Evolutionary conservation across 805 yeast genomes (phyloP).

Genomic region (Clavispora asparagi): DNA sequence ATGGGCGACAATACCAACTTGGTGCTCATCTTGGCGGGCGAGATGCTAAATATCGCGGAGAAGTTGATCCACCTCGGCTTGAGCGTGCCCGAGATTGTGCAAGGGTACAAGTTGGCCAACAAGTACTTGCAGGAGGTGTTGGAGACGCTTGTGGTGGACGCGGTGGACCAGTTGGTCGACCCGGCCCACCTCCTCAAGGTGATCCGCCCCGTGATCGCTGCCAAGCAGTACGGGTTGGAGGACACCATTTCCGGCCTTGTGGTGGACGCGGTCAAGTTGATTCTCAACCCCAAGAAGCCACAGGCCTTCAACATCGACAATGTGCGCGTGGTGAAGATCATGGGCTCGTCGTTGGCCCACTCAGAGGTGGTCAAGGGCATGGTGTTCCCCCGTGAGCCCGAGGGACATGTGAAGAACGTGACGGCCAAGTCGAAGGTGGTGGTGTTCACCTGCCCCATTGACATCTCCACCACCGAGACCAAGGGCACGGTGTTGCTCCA

Average conservation of each 20-base stretch:
- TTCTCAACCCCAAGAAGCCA: slow-evolving; percentile 63
- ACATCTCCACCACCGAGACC: slow-evolving; percentile 94
- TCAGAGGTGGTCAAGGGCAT: slow-evolving; percentile 89
- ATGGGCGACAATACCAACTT: slow-evolving; percentile 96
- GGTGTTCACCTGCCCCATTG: slow-evolving; percentile 89
- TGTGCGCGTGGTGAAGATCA: slow-evolving; percentile 90
- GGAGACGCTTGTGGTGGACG: slow-evolving; percentile 58
- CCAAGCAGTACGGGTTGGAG: slow-evolving; percentile 91
- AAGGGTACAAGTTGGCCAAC: slow-evolving; percentile 88
- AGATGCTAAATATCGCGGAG: slow-evolving; percentile 80
- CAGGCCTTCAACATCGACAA: slow-evolving; percentile 82
- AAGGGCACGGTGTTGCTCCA: slow-evolving; percentile 95
- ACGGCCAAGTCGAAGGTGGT: slow-evolving; percentile 71
- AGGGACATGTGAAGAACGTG: slow-evolving; percentile 73
- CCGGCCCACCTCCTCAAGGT: slow-evolving; percentile 60
- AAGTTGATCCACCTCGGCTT: slow-evolving; percentile 79
- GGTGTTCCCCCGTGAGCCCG: slow-evolving; percentile 99
- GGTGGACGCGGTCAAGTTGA: slow-evolving; percentile 76
- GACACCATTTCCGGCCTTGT: slow-evolving; percentile 71
- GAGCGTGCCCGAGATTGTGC: slow-evolving; percentile 86
- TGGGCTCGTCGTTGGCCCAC: slow-evolving; percentile 77
- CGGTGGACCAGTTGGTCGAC: slow-evolving; percentile 52
- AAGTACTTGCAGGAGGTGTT: slow-evolving; percentile 65
- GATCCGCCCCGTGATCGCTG: slow-evolving; percentile 80
- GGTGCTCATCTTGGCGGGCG: slow-evolving; percentile 90